phyloP scores from a whole-genome alignment of 805 yeast species.

The Lachancea lanzarotensis region DNA sequence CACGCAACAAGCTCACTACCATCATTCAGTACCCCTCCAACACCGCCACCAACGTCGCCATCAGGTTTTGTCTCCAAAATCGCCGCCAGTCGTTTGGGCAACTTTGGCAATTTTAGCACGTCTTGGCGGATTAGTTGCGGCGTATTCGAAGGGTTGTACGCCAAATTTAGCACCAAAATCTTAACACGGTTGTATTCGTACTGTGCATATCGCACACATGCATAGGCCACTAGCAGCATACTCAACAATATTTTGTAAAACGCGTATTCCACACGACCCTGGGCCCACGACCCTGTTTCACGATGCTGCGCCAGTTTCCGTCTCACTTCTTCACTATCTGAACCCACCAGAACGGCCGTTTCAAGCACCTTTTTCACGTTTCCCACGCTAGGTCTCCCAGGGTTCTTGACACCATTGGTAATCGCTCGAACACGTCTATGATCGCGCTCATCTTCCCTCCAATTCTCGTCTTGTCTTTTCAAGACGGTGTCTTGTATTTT shows the following conservation, averaged over 20 bases:
- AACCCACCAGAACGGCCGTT: neutral
- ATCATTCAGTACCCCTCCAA: conserved; percentile 72
- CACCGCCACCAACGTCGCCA: conserved; percentile 84
- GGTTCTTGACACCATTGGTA: conserved; percentile 5
- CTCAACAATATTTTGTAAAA: conserved; percentile 46
- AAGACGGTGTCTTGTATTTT: conserved; percentile 4
- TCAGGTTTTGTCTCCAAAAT: conserved; percentile 68
- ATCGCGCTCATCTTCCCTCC: neutral
- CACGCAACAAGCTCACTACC: conserved; percentile 76
- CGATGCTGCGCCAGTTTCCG: neutral
- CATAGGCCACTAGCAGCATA: conserved; percentile 47
- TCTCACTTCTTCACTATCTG: conserved; percentile 5
- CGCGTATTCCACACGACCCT: conserved; percentile 17
- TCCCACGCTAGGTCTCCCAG: conserved; percentile 4
- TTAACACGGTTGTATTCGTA: conserved; percentile 45
- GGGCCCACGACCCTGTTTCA: conserved; percentile 9
- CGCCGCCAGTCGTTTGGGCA: conserved; percentile 72
- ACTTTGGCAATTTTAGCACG: conserved; percentile 61
- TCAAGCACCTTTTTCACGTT: conserved; percentile 7
- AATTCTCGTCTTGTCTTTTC: conserved; percentile 1
- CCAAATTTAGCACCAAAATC: conserved; percentile 52
- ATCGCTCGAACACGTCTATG: conserved; percentile 7
- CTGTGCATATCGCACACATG: conserved; percentile 48
- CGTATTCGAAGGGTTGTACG: conserved; percentile 65
- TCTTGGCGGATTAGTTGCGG: conserved; percentile 86